Base-by-base conservation (phyloP, 164 flowering plant genomes). In the Macadamia integrifolia region DNA sequence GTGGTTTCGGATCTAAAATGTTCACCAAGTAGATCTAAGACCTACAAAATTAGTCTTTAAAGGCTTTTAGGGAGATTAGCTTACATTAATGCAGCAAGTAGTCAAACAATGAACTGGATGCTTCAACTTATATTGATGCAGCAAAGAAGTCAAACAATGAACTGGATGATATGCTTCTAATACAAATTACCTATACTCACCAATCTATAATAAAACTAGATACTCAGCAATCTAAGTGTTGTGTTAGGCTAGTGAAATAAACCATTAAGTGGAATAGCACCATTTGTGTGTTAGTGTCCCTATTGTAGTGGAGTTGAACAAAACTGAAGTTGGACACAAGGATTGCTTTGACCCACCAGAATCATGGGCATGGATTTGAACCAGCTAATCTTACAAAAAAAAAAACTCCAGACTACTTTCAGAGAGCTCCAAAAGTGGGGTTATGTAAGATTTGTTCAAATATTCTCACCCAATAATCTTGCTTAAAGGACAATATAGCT, bases 381-480 rank as follows among this genome's bases (percentile, higher is more conserved):
- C 32, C 9, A 23, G 52, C 31, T 10, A 0, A 18, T 6, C 44
- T 56, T 23, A 23, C 23, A 0, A 23, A 23, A 67, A 23, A 67
- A 23, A 23, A 23, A 23, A 23, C 9, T 31, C 55, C 13, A 10
- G 12, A 10, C 10, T 3, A 42, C 13, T 42, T 53, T 31, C 0
- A 23, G 30, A 28, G 18, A 32, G 58, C 61, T 30, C 28, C 55
- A 63, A 62, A 59, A 59, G 46, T 10, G 44, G 65, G 35, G 61
- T 43, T 31, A 13, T 28, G 32, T 40, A 59, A 55, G 53, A 68
- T 35, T 65, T 56, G 67, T 68, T 63, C 65, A 64, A 71, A 68
- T 64, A 64, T 60, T 31, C 68, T 72, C 64, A 72, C 61, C 65
- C 65, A 58, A 57, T 63, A n/a, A 69, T 55, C 69, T 71, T 70